These are phyloP conservation scores for Lindgomyces ingoldianus DNA, from an alignment of 495 filamentous ascomycete genomes.

Conservation along the genomic window DNA sequence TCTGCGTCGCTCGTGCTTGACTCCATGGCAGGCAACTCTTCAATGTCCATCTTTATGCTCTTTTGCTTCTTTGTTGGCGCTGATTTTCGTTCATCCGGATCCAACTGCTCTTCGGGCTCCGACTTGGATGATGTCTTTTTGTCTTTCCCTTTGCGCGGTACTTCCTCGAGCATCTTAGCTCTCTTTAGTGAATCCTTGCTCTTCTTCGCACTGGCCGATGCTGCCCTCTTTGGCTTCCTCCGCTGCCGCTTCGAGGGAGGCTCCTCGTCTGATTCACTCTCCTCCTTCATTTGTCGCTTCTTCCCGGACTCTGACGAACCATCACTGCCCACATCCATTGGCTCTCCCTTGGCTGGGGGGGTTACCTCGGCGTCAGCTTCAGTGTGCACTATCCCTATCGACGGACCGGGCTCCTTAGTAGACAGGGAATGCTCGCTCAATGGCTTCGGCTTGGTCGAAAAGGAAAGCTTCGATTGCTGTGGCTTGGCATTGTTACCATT, in stretches of 20 bases:
- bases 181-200: too few relatives aligned
- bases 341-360: constrained; percentile 11
- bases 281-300: constrained; percentile 26
- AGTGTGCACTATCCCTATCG: constrained; percentile 10
- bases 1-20: constrained; percentile 32
- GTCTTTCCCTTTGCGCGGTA: background rate
- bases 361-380: constrained; percentile 14
- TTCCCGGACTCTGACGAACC: constrained; percentile 13
- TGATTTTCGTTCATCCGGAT: too few relatives aligned
- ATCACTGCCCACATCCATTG: constrained; percentile 31
- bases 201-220: constrained; percentile 7
- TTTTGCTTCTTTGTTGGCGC: background rate
- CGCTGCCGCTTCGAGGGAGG: constrained; percentile 33
- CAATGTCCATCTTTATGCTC: constrained; percentile 12
- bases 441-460: constrained; percentile 55
- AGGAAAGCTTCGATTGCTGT: constrained; percentile 74
- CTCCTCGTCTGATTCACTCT: constrained; percentile 32
- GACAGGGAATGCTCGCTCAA: background rate
- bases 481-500: constrained; percentile 57
- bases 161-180: too few relatives aligned
- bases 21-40: constrained; percentile 4
- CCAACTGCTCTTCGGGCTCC: background rate
- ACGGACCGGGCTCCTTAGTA: constrained; percentile 1
- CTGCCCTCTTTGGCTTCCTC: constrained; percentile 9
- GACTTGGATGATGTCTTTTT: background rate